Conservation (phyloP, 78 protist species). For the Dictyostelium discoideum region DNA sequence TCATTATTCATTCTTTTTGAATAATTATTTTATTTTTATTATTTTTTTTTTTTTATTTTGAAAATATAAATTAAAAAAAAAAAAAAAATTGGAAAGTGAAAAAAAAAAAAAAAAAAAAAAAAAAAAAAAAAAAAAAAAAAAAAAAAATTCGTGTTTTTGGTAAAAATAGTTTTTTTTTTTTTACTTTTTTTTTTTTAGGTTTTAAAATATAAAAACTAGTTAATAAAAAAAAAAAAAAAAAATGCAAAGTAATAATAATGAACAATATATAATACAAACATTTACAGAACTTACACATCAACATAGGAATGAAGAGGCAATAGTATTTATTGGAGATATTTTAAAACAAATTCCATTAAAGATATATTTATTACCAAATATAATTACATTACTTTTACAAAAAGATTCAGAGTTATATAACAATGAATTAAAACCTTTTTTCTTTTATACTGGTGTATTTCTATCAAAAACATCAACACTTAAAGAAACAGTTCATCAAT, state of each 20-base stretch:
- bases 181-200: too few relatives aligned
- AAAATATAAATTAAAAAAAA: too few relatives aligned
- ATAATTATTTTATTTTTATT: not conserved
- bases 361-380: constrained; percentile 16
- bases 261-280: not conserved
- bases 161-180: too few relatives aligned
- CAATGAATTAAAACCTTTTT: not conserved
- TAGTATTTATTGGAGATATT: not conserved
- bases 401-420: constrained; percentile 16
- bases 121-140: not conserved
- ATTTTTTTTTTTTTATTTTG: not conserved
- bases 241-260: not conserved
- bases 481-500: constrained; percentile 19
- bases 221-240: not conserved
- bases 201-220: too few relatives aligned
- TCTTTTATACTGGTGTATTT: constrained; percentile 15
- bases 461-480: not conserved
- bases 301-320: constrained; percentile 32
- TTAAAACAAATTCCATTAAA: not conserved
- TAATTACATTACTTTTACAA: constrained; percentile 19
- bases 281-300: constrained; percentile 1
- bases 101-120: not conserved
- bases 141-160: not conserved
- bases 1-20: not conserved
- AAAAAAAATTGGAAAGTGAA: not conserved